Evolutionary conservation across 169 alveolate species (phyloP).

Genomic region (Plasmodium inui): DNA sequence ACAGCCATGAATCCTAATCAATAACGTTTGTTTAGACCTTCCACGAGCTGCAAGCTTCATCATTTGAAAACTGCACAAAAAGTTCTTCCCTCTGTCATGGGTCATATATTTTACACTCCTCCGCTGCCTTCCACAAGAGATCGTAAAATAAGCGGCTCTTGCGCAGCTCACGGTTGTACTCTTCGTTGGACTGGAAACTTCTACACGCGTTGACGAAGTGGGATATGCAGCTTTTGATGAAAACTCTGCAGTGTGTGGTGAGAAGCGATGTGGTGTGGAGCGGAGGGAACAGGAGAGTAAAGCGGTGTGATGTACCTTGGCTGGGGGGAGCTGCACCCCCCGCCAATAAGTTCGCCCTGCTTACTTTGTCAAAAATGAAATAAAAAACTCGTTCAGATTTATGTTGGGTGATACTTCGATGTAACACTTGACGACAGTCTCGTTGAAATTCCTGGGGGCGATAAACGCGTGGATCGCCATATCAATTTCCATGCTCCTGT

Average conservation of each 20-base stretch:
- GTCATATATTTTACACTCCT: conserved; percentile 37
- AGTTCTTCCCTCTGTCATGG: neutral
- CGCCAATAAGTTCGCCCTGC: neutral
- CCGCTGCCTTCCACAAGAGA: conserved; percentile 24
- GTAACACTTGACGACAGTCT: conserved; percentile 46
- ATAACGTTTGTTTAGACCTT: neutral
- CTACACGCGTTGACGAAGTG: conserved; percentile 39
- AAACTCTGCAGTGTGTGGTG: conserved; percentile 32
- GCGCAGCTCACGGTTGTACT: conserved; percentile 8
- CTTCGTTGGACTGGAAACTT: conserved; percentile 34
- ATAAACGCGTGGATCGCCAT: conserved; percentile 52
- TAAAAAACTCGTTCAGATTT: conserved; percentile 13
- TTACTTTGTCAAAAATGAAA: conserved; percentile 63
- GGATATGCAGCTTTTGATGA: conserved; percentile 47
- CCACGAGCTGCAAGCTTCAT: neutral
- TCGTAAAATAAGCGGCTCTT: conserved; percentile 36
- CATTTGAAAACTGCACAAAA: neutral
- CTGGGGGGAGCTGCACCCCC: neutral
- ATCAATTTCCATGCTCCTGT: conserved; percentile 37
- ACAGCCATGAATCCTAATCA: neutral
- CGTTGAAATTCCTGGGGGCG: neutral
- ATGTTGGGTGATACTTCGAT: conserved; percentile 57
- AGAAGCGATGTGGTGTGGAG: neutral
- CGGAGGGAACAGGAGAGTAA: too few relatives aligned
- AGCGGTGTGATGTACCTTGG: neutral